Percentiles rank a stretch among this genome's conserved stretches.
These are phyloP conservation scores for Quercus agrifolia DNA, from an alignment of 306 rosid species.

Conservation along the genomic window DNA sequence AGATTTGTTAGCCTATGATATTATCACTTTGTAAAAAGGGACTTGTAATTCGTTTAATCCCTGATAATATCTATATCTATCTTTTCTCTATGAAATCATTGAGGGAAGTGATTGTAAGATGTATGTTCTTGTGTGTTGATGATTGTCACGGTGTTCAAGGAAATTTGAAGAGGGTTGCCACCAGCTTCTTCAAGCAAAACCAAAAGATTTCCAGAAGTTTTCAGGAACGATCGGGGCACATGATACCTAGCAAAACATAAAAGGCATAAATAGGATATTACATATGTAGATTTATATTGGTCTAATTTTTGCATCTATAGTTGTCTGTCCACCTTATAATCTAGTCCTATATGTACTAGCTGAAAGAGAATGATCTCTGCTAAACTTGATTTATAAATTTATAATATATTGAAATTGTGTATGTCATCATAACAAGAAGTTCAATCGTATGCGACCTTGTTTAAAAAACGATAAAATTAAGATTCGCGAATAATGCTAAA, in stretches of 20 bases:
- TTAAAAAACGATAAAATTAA: no score
- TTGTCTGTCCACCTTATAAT: no score
- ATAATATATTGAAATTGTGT: no score
- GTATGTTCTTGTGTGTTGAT: not conserved
- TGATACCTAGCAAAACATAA: conserved; percentile 47
- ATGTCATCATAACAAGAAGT: no score
- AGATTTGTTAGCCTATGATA: not conserved
- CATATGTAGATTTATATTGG: not conserved
- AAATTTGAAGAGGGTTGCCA: conserved; percentile 59
- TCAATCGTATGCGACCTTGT: no score
- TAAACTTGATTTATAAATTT: no score
- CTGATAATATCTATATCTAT: not conserved
- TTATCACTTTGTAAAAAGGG: not conserved
- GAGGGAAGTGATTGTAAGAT: not conserved
- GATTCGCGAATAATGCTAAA: no score
- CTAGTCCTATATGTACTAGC: no score
- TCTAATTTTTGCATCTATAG: no score
- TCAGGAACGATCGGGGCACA: conserved; percentile 66
- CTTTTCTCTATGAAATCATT: not conserved
- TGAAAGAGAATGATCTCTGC: no score
- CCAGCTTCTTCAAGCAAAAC: conserved; percentile 66
- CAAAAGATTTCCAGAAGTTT: conserved; percentile 36
- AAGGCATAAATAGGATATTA: not conserved
- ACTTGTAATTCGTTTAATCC: not conserved
- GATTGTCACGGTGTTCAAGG: conserved; percentile 42